These are phyloP conservation scores for Schwanniomyces vanrijiae DNA, from an alignment of 805 yeast genomes.

Conservation along the genomic window DNA sequence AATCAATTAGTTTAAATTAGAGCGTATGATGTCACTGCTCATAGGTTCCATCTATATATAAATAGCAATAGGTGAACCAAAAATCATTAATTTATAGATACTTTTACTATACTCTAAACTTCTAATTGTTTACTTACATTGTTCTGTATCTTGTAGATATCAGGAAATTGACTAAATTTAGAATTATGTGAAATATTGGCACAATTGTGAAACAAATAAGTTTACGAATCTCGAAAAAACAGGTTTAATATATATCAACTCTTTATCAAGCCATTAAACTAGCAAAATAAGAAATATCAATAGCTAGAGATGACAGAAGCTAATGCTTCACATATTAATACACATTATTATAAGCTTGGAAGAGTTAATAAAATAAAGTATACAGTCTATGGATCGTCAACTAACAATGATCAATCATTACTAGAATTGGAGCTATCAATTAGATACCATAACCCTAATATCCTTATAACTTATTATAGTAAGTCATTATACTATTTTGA, in stretches of 20 bases:
- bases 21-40: no score
- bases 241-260: neutral
- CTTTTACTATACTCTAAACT: no score
- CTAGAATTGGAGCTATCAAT: conserved; percentile 39
- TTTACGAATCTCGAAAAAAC: neutral
- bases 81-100: no score
- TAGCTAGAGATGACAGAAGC: conserved; percentile 10
- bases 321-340: conserved; percentile 26
- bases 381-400: conserved; percentile 26
- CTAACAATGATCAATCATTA: conserved; percentile 35
- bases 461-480: conserved; percentile 42
- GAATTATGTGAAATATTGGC: no score
- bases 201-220: neutral
- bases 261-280: neutral
- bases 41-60: no score
- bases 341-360: conserved; percentile 43
- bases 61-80: no score
- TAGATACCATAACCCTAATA: conserved; percentile 34
- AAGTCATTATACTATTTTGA: conserved; percentile 37
- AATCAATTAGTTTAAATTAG: no score
- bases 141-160: no score
- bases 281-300: no score
- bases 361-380: conserved; percentile 31
- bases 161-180: no score
- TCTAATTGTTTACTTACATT: no score